Percentiles rank a stretch among this genome's conserved stretches.
Evolutionary conservation across 495 filamentous ascomycete species (phyloP).

Genomic region (Evernia prunastri): DNA sequence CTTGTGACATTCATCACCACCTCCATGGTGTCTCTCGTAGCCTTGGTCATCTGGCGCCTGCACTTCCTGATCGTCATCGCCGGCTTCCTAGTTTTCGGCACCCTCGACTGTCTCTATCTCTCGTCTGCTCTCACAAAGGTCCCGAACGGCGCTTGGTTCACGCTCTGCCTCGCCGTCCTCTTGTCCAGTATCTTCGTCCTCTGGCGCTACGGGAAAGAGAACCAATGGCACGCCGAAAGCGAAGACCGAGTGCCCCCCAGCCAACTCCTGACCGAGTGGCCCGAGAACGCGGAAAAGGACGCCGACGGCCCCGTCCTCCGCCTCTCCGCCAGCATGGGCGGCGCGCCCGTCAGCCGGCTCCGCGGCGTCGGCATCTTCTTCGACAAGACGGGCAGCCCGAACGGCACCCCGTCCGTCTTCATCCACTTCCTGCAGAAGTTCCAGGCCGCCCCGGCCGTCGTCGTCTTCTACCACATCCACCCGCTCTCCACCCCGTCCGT

Average conservation of each 20-base stretch:
- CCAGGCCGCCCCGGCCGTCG: slow-evolving; percentile 48
- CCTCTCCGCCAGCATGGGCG: slow-evolving; percentile 40
- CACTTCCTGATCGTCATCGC: slow-evolving; percentile 49
- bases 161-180: slow-evolving; percentile 53
- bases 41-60: slow-evolving; percentile 61
- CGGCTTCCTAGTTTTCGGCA: slow-evolving; percentile 56
- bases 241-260: slow-evolving; percentile 49
- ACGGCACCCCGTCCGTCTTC: slow-evolving; percentile 52
- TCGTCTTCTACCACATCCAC: slow-evolving; percentile 58
- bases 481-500: slow-evolving; percentile 43
- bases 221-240: slow-evolving; percentile 62
- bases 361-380: slow-evolving; percentile 59
- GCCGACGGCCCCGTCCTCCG: slow-evolving; percentile 14
- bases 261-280: slow-evolving; percentile 35
- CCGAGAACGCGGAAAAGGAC: neutral
- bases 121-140: slow-evolving; percentile 63
- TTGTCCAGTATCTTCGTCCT: slow-evolving; percentile 56
- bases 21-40: slow-evolving; percentile 59
- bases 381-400: slow-evolving; percentile 50
- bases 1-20: slow-evolving; percentile 71
- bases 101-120: slow-evolving; percentile 58
- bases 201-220: slow-evolving; percentile 70
- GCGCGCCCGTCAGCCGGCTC: slow-evolving; percentile 38
- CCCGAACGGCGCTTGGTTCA: slow-evolving; percentile 70
- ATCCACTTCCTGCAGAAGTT: slow-evolving; percentile 61